A percentile compares a stretch with the other conserved stretches of the same genome.
Evolutionary conservation across 768 basidiomycete species (phyloP).

Genomic region (Amylocystis lapponica): DNA sequence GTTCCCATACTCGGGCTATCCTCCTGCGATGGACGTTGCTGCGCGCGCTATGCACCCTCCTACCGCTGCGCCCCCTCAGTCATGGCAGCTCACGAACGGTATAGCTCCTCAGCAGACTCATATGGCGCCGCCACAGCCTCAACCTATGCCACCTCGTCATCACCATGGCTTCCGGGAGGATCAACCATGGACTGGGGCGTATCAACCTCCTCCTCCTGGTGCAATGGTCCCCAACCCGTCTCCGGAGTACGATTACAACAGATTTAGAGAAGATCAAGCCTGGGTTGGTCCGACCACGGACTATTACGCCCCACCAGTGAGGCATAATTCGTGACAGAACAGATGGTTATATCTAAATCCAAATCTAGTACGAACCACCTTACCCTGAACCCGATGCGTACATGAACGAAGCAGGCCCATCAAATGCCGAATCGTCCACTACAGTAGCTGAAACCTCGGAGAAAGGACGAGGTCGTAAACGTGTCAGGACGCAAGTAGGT

Average conservation of each 20-base stretch:
- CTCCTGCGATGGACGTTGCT: slow-evolving; percentile 19
- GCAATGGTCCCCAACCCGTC: slow-evolving; percentile 41
- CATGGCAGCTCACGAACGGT: slow-evolving; percentile 57
- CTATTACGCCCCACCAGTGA: slow-evolving; percentile 14
- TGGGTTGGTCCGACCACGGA: slow-evolving; percentile 30
- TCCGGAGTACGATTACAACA: slow-evolving; percentile 49
- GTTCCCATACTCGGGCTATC: slow-evolving; percentile 17
- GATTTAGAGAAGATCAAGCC: slow-evolving; percentile 57
- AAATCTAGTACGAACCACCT: slow-evolving; percentile 45
- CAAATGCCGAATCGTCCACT: slow-evolving; percentile 38
- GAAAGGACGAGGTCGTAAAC: slow-evolving; percentile 62
- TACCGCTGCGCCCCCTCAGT: slow-evolving; percentile 46
- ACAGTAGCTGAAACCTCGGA: slow-evolving; percentile 24
- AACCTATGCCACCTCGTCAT: slow-evolving; percentile 37
- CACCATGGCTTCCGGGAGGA: slow-evolving; percentile 41
- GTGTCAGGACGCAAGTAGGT: slow-evolving; percentile 51
- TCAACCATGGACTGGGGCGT: slow-evolving; percentile 48
- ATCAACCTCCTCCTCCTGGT: slow-evolving; percentile 30
- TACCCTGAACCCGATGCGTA: slow-evolving; percentile 56
- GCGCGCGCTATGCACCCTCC: slow-evolving; percentile 39
- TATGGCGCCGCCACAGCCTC: slow-evolving; percentile 22
- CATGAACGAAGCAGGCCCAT: slow-evolving; percentile 46
- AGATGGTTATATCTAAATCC: slow-evolving; percentile 1
- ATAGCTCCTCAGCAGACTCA: slow-evolving; percentile 66
- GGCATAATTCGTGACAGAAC: too few species aligned